Conservation (phyloP, 257 asterid genomes). For the Mitragyna speciosa region DNA sequence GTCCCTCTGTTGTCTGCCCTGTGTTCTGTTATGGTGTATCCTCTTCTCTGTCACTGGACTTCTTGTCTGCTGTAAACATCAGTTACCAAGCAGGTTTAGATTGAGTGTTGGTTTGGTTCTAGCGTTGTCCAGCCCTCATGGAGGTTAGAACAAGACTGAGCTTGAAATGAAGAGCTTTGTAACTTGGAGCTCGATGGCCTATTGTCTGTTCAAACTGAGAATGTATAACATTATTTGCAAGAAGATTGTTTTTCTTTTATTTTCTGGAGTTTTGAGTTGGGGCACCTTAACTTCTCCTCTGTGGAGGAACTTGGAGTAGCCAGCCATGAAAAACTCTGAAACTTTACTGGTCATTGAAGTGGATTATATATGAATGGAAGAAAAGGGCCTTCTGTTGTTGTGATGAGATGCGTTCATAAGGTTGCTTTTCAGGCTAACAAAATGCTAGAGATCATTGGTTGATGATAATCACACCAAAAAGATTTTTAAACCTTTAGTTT, state of each 20-base stretch:
- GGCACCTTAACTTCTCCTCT: background rate
- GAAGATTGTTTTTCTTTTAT: background rate
- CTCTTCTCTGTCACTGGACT: background rate
- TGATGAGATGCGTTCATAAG: background rate
- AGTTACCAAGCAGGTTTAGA: background rate
- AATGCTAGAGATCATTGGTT: background rate
- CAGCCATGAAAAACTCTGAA: background rate
- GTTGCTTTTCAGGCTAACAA: background rate
- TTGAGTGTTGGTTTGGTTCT: background rate
- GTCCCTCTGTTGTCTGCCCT: background rate
- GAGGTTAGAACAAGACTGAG: too few species aligned
- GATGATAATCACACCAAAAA: background rate
- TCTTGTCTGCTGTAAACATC: background rate
- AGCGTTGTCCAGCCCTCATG: background rate
- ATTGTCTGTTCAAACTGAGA: background rate
- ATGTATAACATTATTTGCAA: background rate
- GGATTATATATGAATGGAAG: background rate
- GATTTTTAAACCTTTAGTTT: too few species aligned
- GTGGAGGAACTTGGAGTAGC: background rate
- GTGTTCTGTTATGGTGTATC: background rate
- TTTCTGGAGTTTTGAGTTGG: background rate
- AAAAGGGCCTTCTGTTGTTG: background rate
- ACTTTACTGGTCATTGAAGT: background rate
- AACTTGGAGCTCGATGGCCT: background rate
- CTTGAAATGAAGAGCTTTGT: background rate